Evolutionary conservation across 2,329 filamentous ascomycete species (phyloP).

Genomic region (Trichoderma endophyticum): DNA sequence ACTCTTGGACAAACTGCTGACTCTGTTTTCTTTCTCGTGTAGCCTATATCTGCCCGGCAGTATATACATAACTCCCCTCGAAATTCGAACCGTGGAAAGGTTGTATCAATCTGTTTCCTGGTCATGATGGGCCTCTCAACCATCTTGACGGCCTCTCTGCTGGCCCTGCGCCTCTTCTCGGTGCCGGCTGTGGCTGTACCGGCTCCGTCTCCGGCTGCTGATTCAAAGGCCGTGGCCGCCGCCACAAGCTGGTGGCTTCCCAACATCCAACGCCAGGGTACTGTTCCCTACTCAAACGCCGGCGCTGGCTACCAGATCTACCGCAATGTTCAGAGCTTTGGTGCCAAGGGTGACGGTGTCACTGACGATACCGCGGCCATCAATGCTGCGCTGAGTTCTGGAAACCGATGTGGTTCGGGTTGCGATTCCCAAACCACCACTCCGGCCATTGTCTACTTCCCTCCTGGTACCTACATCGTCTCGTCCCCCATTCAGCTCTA

Average conservation of each 20-base stretch:
- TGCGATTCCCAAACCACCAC: constrained; percentile 83
- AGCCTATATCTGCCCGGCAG: constrained; percentile 5
- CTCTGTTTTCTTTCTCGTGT: constrained; percentile 3
- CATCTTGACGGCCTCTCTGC: constrained; percentile 40
- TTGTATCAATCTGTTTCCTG: constrained; percentile 21
- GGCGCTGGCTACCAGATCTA: constrained; percentile 62
- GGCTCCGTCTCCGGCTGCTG: constrained; percentile 20
- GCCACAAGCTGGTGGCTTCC: constrained; percentile 66
- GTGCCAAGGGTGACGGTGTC: constrained; percentile 62
- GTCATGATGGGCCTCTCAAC: constrained; percentile 47
- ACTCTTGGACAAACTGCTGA: constrained; percentile 3
- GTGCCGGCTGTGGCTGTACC: constrained; percentile 33
- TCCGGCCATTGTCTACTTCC: constrained; percentile 89
- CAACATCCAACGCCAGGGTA: constrained; percentile 65
- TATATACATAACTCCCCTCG: background rate
- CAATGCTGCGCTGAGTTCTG: constrained; percentile 76
- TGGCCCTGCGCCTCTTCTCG: constrained; percentile 43
- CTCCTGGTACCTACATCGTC: constrained; percentile 79
- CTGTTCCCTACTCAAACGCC: constrained; percentile 52
- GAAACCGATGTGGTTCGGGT: constrained; percentile 71
- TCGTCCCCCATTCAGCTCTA: constrained; percentile 75
- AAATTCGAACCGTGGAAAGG: background rate
- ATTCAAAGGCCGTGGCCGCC: constrained; percentile 24
- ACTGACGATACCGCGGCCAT: constrained; percentile 88
- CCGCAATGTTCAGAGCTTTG: constrained; percentile 74